Conservation (phyloP, 75 land plant species). For the Sequoiadendron giganteum region DNA sequence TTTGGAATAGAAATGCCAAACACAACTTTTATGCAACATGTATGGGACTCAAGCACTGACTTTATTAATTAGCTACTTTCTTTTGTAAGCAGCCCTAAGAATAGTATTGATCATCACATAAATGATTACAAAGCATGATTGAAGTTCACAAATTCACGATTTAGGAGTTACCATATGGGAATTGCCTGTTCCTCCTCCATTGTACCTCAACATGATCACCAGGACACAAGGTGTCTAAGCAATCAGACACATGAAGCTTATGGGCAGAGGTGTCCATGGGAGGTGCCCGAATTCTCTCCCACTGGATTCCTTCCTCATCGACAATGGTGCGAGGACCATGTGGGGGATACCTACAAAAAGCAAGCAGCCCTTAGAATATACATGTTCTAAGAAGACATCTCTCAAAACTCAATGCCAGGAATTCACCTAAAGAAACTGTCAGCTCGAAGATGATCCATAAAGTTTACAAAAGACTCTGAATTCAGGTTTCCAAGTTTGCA, state of each 20-base stretch:
- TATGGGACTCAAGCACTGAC: background rate
- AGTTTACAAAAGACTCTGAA: background rate
- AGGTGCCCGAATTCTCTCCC: slow-evolving; percentile 48
- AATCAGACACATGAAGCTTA: slow-evolving; percentile 44
- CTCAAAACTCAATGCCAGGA: background rate
- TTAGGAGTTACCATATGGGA: slow-evolving; percentile 47
- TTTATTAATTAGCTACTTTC: background rate
- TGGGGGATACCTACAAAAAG: slow-evolving; percentile 43
- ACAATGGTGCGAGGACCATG: slow-evolving; percentile 44
- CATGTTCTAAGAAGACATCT: background rate
- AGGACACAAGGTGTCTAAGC: slow-evolving; percentile 37
- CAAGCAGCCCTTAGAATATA: background rate
- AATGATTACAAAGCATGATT: background rate
- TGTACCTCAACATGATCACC: slow-evolving; percentile 62
- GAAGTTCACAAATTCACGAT: background rate
- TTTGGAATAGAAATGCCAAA: background rate
- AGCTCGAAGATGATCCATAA: background rate
- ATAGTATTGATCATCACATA: background rate
- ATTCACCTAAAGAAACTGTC: background rate
- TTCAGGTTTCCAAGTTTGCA: background rate
- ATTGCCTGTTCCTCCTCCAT: slow-evolving; percentile 54
- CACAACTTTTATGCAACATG: background rate
- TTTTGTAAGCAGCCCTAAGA: background rate
- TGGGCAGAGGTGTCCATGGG: slow-evolving; percentile 49
- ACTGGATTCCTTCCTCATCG: slow-evolving; percentile 43